phyloP scores from a whole-genome alignment of 306 rosid genomes.

The Cercis canadensis region DNA sequence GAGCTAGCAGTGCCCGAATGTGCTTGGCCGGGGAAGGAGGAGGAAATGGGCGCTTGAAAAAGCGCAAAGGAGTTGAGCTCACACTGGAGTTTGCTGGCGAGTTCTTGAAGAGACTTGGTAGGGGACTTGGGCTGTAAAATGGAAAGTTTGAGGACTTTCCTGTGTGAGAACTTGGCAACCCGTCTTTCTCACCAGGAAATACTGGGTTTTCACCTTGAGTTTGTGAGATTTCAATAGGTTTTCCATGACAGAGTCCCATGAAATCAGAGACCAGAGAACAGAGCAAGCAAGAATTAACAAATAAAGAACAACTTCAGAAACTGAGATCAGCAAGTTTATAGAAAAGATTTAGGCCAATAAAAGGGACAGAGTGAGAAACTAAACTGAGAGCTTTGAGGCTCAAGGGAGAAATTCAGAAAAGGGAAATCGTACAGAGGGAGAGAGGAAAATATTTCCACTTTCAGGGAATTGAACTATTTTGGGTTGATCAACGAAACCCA shows the following conservation, averaged over 20 bases:
- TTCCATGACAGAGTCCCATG: slow-evolving; percentile 87
- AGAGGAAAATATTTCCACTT: slow-evolving; percentile 19
- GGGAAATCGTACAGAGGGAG: slow-evolving; percentile 1
- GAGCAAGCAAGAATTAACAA: slow-evolving; percentile 13
- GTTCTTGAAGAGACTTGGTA: slow-evolving; percentile 73
- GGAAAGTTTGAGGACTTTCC: slow-evolving; percentile 63
- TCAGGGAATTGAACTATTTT: neutral
- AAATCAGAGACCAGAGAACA: slow-evolving; percentile 39
- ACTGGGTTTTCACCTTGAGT: slow-evolving; percentile 31
- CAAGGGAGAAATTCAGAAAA: slow-evolving; percentile 5
- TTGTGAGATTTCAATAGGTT: slow-evolving; percentile 54
- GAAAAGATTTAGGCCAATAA: slow-evolving; percentile 28
- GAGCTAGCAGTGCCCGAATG: slow-evolving; percentile 76
- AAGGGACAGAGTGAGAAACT: neutral
- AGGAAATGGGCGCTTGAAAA: slow-evolving; percentile 84
- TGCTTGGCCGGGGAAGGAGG: slow-evolving; percentile 97
- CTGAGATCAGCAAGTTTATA: slow-evolving; percentile 3
- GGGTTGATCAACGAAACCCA: slow-evolving; percentile 37
- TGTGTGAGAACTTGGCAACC: slow-evolving; percentile 41
- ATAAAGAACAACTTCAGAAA: slow-evolving; percentile 14
- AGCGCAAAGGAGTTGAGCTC: slow-evolving; percentile 70
- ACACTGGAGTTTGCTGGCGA: slow-evolving; percentile 78
- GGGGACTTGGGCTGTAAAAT: slow-evolving; percentile 91
- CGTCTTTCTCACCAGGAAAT: slow-evolving; percentile 35
- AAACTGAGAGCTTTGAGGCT: slow-evolving; percentile 30